Percentiles rank a stretch among this genome's conserved stretches.
phyloP scores from a whole-genome alignment of 1,139 yeast genomes.

The Debaryomyces sp. region DNA sequence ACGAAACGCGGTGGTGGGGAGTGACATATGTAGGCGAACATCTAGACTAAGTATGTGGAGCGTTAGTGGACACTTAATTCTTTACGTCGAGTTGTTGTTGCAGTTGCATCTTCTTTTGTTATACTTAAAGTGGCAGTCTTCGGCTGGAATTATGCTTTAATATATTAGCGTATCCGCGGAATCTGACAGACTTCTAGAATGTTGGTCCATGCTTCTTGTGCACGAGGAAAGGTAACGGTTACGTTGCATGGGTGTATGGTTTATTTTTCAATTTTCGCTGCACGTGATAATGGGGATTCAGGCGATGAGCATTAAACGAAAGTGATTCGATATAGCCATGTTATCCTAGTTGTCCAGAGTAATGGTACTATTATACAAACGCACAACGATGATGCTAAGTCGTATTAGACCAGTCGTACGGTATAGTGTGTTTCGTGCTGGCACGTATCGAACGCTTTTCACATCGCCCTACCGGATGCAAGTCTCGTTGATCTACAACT shows the following conservation, averaged over 20 bases:
- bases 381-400: not conserved
- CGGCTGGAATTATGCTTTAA: not conserved
- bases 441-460: not conserved
- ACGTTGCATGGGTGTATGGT: not conserved
- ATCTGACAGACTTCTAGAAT: not conserved
- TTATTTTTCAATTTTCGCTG: not conserved
- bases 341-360: not conserved
- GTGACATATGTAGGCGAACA: not conserved
- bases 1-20: not conserved
- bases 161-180: not conserved
- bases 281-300: not conserved
- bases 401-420: not conserved
- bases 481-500: slow-evolving; percentile 7
- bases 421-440: not conserved
- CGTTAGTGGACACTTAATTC: not conserved
- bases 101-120: not conserved
- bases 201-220: not conserved
- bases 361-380: not conserved
- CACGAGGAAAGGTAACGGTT: not conserved
- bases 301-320: not conserved
- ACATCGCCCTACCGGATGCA: slow-evolving; percentile 1
- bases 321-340: not conserved
- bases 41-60: not conserved
- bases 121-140: not conserved
- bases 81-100: not conserved